Evolutionary conservation across 1,284 basidiomycete species (phyloP), one percentile per base, ranked within the genome.

Genomic region (Ustilago cynodontis): DNA sequence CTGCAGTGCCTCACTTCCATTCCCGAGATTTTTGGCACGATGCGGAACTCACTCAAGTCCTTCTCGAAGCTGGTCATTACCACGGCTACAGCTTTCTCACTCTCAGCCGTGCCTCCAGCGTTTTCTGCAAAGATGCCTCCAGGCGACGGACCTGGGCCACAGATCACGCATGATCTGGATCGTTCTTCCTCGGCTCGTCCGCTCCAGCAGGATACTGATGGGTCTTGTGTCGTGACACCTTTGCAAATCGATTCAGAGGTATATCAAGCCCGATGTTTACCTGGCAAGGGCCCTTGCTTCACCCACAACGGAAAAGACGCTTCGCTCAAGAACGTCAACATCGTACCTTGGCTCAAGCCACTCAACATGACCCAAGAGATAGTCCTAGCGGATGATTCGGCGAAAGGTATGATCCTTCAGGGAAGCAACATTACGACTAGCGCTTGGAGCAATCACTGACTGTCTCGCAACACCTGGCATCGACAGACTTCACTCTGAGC

Each of bases 311-410:
- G 24, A 4, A 7, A 43, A 20, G 5, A 33, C 11, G 29, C 20
- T 18, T 37, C 33, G 18, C 35, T 59, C 20, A 14, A 16, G 18
- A 1, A n/a, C 22, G 26, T 28, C 7, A 13, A n/a, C 33, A 52
- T 66, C 20, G 20, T n/a, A 3, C 58, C 64, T 4, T 66, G 64
- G 64, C 45, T 55, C 45, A 45, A 60, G 18, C 64, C 64, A 3
- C 43, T 47, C 14, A 35, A 66, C 37, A 47, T 54, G 20, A 60
- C 57, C 11, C 29, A 45, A 3, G 35, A 35, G 1, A 16, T 59
- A 3, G 7, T 65, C 1, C 18, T 65, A 1, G 8, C n/a, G 11
- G 43, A 50, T 13, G 43, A 54, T 16, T 26, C 20, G 0, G 61
- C 53, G 14, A n/a, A 6, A 41, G 43, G 61, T 63, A 31, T 31